phyloP scores from a whole-genome alignment of 2,329 filamentous ascomycete genomes.

The Dothidotthia symphoricarpi region DNA sequence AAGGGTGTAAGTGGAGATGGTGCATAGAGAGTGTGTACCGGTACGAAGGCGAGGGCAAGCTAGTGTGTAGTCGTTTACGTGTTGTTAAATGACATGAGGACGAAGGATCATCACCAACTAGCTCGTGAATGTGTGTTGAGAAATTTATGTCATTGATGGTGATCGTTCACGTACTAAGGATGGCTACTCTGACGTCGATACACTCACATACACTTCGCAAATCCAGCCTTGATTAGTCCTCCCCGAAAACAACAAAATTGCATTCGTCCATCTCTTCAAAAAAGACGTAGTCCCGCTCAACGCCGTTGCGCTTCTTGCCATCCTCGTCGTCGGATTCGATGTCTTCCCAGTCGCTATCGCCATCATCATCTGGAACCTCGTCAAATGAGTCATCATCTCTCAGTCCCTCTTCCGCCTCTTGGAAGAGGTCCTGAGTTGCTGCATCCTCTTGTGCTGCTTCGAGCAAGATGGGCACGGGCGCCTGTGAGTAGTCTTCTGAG shows the following conservation, averaged over 20 bases:
- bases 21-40: no score
- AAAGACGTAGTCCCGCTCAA: constrained; percentile 13
- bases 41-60: no score
- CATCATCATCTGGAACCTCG: constrained; percentile 11
- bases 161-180: no score
- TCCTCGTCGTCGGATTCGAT: constrained; percentile 16
- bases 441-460: background rate
- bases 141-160: no score
- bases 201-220: background rate
- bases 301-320: background rate
- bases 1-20: no score
- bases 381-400: constrained; percentile 5
- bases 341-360: constrained; percentile 27
- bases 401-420: background rate
- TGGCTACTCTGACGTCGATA: no score
- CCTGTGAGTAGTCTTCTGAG: constrained; percentile 19
- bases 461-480: constrained; percentile 3
- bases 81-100: no score
- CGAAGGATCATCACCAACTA: no score
- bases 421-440: background rate
- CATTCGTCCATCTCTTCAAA: constrained; percentile 19
- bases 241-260: constrained; percentile 24
- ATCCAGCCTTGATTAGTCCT: constrained; percentile 11
- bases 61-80: no score
- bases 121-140: no score